Evolutionary conservation across 2,329 filamentous ascomycete species (phyloP).

Genomic region (Metarhizium album): DNA sequence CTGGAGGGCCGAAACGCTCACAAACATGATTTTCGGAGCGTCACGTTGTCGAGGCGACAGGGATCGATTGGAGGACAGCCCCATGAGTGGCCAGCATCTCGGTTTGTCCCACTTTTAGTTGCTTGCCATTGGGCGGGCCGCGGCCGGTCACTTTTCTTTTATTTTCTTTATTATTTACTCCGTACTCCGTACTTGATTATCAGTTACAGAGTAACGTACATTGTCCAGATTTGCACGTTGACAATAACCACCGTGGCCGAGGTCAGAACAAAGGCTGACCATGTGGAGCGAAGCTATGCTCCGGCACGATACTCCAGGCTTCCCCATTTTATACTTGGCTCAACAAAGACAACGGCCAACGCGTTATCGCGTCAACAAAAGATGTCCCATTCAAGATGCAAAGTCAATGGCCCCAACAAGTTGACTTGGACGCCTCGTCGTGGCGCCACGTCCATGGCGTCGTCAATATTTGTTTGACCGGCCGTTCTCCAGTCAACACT

Average conservation of each 20-base stretch:
- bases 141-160: not conserved
- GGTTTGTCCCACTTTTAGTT: not conserved
- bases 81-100: not conserved
- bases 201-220: too few species aligned
- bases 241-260: too few species aligned
- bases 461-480: too few species aligned
- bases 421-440: too few species aligned
- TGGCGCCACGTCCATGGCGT: too few species aligned
- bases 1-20: not conserved
- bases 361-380: too few species aligned
- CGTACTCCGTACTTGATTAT: not conserved
- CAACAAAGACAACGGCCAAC: not conserved
- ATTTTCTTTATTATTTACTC: too few species aligned
- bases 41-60: constrained; percentile 11
- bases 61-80: not conserved
- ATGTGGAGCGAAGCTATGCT: not conserved
- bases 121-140: not conserved
- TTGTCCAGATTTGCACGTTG: too few species aligned
- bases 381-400: too few species aligned
- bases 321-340: not conserved
- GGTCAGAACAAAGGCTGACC: not conserved
- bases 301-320: not conserved
- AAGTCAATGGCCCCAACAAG: too few species aligned
- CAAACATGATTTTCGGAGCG: not conserved
- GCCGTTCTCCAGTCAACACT: too few species aligned